phyloP scores from a whole-genome alignment of 2,329 filamentous ascomycete species.

The Monosporascus sp. region DNA sequence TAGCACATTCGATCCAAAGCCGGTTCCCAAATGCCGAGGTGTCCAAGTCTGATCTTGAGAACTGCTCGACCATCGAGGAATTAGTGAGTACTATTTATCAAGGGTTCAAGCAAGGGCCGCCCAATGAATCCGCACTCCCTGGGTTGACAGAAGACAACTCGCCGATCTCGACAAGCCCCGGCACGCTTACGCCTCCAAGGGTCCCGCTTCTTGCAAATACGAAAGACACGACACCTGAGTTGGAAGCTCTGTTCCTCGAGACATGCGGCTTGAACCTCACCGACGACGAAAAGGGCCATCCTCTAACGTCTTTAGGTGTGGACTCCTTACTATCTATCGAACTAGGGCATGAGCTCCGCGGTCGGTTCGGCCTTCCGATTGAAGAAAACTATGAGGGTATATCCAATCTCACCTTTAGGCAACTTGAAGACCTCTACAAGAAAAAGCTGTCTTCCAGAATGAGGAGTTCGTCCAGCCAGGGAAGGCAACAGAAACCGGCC shows the following conservation, averaged over 20 bases:
- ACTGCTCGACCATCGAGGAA: conserved; percentile 5
- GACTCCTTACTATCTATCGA: conserved; percentile 24
- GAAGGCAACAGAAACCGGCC: not conserved
- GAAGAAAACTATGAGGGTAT: conserved; percentile 6
- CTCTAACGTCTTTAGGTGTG: conserved; percentile 16
- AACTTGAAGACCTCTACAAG: conserved; percentile 2
- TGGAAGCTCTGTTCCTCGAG: conserved; percentile 15
- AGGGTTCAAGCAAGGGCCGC: conserved; percentile 7
- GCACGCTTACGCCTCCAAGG: not conserved
- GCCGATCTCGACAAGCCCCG: not conserved
- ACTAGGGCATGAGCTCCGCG: conserved; percentile 11
- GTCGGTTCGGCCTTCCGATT: conserved; percentile 17
- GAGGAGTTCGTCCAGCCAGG: not conserved
- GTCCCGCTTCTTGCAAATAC: not conserved
- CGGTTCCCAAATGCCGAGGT: conserved; percentile 2
- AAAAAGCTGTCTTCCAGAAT: not conserved
- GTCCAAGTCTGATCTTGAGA: conserved; percentile 2
- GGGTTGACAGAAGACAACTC: conserved; percentile 1
- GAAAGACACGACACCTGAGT: not conserved
- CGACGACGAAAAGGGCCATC: conserved; percentile 5
- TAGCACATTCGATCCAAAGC: conserved; percentile 8
- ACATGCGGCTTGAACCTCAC: conserved; percentile 19
- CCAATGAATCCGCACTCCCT: not conserved
- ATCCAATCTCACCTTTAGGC: conserved; percentile 8
- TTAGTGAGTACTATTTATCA: conserved; percentile 1